Percentiles rank a stretch among this genome's conserved stretches.
These are phyloP conservation scores for Teratosphaeria pseudoeucalypti DNA, from an alignment of 2,329 filamentous ascomycete genomes.

Conservation along the genomic window DNA sequence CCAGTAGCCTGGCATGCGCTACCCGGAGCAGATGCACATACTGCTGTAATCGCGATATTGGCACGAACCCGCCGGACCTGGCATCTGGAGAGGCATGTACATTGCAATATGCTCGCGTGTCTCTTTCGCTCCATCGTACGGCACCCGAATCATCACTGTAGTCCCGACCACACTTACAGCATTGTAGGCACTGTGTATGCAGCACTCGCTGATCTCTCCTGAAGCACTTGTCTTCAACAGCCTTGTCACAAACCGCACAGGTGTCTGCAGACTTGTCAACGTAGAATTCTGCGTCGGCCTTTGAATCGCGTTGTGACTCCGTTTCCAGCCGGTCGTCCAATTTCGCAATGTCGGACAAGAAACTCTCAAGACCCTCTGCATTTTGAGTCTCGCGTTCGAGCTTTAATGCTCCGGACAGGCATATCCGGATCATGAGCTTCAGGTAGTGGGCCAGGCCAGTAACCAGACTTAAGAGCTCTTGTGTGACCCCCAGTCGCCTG, in stretches of 20 bases:
- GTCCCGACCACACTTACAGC: conserved; percentile 61
- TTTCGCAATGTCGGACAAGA: conserved; percentile 72
- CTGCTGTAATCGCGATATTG: conserved; percentile 79
- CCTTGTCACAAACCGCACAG: conserved; percentile 68
- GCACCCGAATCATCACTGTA: conserved; percentile 58
- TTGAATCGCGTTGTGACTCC: conserved; percentile 45
- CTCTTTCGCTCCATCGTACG: conserved; percentile 58
- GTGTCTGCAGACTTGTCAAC: conserved; percentile 53
- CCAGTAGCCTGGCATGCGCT: conserved; percentile 76
- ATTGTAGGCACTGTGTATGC: conserved; percentile 69
- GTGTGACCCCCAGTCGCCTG: conserved; percentile 86
- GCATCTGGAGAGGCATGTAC: conserved; percentile 38
- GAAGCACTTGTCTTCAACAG: conserved; percentile 90
- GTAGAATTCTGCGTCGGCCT: conserved; percentile 31
- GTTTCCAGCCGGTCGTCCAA: conserved; percentile 68
- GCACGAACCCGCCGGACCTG: conserved; percentile 55
- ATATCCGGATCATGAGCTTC: conserved; percentile 93
- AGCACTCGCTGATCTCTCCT: conserved; percentile 65
- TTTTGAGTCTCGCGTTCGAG: conserved; percentile 74
- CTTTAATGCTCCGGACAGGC: conserved; percentile 82
- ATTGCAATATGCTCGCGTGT: conserved; percentile 59
- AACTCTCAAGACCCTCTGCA: conserved; percentile 65
- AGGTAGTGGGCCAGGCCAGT: conserved; percentile 95
- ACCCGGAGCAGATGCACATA: conserved; percentile 90
- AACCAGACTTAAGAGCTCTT: conserved; percentile 93